phyloP scores from a whole-genome alignment of 345 rosid genomes.

The Hibiscus tridactylites region DNA sequence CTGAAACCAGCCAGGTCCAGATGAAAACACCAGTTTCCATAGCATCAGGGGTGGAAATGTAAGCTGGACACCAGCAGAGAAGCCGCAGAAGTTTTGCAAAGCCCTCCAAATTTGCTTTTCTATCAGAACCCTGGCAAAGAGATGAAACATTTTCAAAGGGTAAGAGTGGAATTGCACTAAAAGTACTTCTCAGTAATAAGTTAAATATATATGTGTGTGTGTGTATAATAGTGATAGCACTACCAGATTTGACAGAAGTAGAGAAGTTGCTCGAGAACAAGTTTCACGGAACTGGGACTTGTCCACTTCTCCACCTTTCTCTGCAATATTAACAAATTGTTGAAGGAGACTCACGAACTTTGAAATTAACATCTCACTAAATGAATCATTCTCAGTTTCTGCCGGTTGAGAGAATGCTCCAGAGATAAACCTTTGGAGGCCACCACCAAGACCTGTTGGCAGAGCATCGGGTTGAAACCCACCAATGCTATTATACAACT shows the following conservation, averaged over 20 bases:
- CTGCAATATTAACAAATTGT: constrained; percentile 81
- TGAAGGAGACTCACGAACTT: constrained; percentile 88
- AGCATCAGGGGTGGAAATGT: constrained; percentile 82
- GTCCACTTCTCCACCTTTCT: constrained; percentile 87
- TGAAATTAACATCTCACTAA: constrained; percentile 75
- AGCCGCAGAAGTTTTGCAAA: constrained; percentile 89
- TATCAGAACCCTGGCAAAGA: constrained; percentile 48
- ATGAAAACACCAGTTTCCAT: constrained; percentile 97
- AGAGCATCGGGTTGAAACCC: constrained; percentile 67
- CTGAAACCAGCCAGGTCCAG: constrained; percentile 99
- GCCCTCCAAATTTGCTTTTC: constrained; percentile 78
- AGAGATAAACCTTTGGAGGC: constrained; percentile 80
- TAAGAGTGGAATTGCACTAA: constrained; percentile 6
- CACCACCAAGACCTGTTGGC: constrained; percentile 55
- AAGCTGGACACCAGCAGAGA: constrained; percentile 99
- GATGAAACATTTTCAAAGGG: constrained; percentile 13
- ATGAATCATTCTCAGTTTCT: constrained; percentile 67
- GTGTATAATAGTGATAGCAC: constrained; percentile 6
- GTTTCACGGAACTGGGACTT: constrained; percentile 78
- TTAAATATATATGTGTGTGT: not conserved
- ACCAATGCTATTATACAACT: constrained; percentile 87
- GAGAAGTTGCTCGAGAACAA: constrained; percentile 92
- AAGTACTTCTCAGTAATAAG: not conserved
- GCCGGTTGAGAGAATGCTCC: constrained; percentile 75
- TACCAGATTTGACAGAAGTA: constrained; percentile 95